Percentiles rank a stretch among this genome's conserved stretches.
These are phyloP conservation scores for Fraxinus quadrangulata DNA, from an alignment of 257 asterid genomes.

Conservation along the genomic window DNA sequence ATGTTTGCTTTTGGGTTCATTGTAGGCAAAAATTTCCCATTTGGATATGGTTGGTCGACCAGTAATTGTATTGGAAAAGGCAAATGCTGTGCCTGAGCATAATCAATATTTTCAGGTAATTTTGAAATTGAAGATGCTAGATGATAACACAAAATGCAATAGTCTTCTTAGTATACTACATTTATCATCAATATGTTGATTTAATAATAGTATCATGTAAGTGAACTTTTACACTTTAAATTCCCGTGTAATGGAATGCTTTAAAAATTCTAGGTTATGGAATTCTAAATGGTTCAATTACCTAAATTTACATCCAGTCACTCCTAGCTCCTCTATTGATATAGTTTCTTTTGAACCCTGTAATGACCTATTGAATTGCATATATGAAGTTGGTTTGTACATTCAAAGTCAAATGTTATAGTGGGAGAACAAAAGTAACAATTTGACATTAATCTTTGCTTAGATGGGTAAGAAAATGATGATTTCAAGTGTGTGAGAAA, in stretches of 20 bases:
- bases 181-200: neutral
- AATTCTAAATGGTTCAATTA: neutral
- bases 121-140: neutral
- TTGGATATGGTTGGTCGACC: constrained; percentile 94
- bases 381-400: neutral
- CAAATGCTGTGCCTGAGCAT: constrained; percentile 88
- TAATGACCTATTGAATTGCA: neutral
- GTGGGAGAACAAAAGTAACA: neutral
- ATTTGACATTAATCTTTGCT: neutral
- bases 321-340: neutral
- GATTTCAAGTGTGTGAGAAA: neutral
- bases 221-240: neutral
- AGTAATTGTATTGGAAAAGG: constrained; percentile 76
- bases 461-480: neutral
- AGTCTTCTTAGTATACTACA: neutral
- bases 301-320: neutral
- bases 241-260: neutral
- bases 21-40: constrained; percentile 81
- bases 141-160: neutral
- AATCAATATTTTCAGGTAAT: constrained; percentile 86
- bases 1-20: constrained; percentile 34
- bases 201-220: neutral
- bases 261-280: neutral
- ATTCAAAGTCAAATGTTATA: neutral
- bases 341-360: neutral